phyloP scores from a whole-genome alignment of 441 rosid species.

The Erodium chrysanthum region DNA sequence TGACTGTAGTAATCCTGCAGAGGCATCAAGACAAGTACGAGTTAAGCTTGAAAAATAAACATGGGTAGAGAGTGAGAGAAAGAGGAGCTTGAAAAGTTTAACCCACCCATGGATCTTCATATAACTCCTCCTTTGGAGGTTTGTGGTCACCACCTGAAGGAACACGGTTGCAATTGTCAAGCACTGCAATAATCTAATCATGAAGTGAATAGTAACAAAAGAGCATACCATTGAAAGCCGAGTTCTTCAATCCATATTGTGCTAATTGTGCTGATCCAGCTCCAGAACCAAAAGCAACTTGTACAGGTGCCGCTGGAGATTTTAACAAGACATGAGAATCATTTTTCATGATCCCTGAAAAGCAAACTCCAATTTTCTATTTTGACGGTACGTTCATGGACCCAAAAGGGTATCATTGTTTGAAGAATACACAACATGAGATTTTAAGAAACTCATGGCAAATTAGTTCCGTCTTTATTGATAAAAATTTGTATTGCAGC shows the following conservation, averaged over 20 bases:
- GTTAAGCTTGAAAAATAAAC: background rate
- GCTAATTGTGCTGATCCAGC: conserved; percentile 34
- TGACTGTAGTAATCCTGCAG: conserved; percentile 58
- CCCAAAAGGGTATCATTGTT: too few relatives aligned
- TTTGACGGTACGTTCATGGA: too few relatives aligned
- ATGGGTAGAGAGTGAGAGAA: background rate
- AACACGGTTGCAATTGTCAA: conserved; percentile 7
- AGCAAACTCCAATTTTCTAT: background rate
- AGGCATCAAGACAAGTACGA: conserved; percentile 6
- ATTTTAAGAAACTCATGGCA: background rate
- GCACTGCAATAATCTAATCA: background rate
- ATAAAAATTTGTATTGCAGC: too few relatives aligned
- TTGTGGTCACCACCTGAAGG: conserved; percentile 32
- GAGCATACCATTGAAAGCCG: conserved; percentile 19
- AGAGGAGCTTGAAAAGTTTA: conserved; percentile 1
- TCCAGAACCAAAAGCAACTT: conserved; percentile 57
- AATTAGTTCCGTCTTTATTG: background rate
- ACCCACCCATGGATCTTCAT: conserved; percentile 75
- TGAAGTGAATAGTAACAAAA: background rate
- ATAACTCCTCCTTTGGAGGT: conserved; percentile 35
- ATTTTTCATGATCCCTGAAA: background rate
- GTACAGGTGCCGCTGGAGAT: conserved; percentile 40
- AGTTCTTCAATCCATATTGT: conserved; percentile 26
- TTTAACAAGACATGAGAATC: background rate
- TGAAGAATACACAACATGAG: too few relatives aligned